Percentiles rank a stretch among this genome's conserved stretches.
Evolutionary conservation across 495 filamentous ascomycete species (phyloP).

Genomic region (Daldinia bambusicola): DNA sequence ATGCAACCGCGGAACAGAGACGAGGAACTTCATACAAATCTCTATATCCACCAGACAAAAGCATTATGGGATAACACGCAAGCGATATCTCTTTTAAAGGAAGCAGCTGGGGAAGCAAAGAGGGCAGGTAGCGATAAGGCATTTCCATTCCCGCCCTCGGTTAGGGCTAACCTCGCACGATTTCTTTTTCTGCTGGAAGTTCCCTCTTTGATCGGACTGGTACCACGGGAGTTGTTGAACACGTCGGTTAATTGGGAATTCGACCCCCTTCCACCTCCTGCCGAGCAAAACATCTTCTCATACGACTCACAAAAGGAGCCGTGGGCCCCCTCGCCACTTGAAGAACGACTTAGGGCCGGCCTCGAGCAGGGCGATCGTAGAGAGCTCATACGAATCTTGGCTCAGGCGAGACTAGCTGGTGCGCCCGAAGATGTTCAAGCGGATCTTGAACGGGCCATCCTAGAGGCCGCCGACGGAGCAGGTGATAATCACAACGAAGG

Average conservation of each 20-base stretch:
- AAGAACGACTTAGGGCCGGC: conserved; percentile 3
- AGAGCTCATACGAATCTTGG: conserved; percentile 23
- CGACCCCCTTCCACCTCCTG: conserved; percentile 73
- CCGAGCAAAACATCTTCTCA: conserved; percentile 59
- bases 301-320: conserved; percentile 51
- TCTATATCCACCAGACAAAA: conserved; percentile 83
- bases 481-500: not conserved
- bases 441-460: conserved; percentile 15
- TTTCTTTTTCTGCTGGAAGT: conserved; percentile 82
- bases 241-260: conserved; percentile 66
- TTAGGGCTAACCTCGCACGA: conserved; percentile 70
- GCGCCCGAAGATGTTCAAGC: conserved; percentile 23
- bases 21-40: conserved; percentile 78
- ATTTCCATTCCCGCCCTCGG: conserved; percentile 47
- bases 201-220: conserved; percentile 67
- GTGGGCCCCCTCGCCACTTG: conserved; percentile 30
- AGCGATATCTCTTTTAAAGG: conserved; percentile 73
- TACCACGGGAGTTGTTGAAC: conserved; percentile 65
- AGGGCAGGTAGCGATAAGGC: conserved; percentile 58
- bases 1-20: conserved; percentile 70
- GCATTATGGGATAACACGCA: conserved; percentile 91
- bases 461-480: conserved; percentile 15
- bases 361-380: conserved; percentile 14
- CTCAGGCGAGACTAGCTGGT: conserved; percentile 19
- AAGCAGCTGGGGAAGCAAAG: conserved; percentile 69